Base-by-base conservation (phyloP, 1,284 basidiomycete species). In the Rhodotorula sp. region DNA sequence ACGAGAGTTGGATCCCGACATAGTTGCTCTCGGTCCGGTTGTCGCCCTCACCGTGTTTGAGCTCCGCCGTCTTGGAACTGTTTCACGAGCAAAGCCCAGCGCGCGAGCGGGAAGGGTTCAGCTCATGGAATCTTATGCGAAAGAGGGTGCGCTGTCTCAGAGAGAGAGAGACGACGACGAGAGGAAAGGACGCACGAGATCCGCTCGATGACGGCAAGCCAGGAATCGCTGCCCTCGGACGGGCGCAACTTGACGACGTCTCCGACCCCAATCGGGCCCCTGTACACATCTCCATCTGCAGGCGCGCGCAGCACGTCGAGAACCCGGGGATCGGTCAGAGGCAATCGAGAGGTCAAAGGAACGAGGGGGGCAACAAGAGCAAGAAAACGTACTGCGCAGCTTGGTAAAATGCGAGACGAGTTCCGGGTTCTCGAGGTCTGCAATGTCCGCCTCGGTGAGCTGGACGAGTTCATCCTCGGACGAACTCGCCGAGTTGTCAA, bases 201-300 rank as follows among this genome's bases (percentile, higher is more conserved):
- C 7, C 1, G 12, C 14, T 66, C 64, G 29, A 60, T n/a, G 26
- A 45, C 42, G 15, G 49, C 64, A 58, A 60, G 46, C 57, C 26
- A 61, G 8, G 45, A 29, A 14, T 10, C 24, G 8, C 8, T 18
- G 18, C n/a, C 20, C 4, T 29, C 37, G 15, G 20, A 26, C 8
- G 58, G 22, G 12, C 30, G 37, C 4, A 66, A 2, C 51, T 66
- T 37, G 54, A 59, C 26, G 42, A 60, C 49, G 14, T 66, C 64
- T 26, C 64, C 63, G 5, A 44, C 26, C 20, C 26, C 14, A 42
- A 66, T 29, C 4, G 49, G 30, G 2, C 45, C 26, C 2, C 44
- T 42, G 37, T 42, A 8, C 2, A 42, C 37, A 42, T 42, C 37
- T 29, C 18, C 62, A n/a, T 14, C 37, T 8, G 14, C 20, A 26